Evolutionary conservation across 2,329 filamentous ascomycete species (phyloP).

Genomic region (Cercospora janseana): DNA sequence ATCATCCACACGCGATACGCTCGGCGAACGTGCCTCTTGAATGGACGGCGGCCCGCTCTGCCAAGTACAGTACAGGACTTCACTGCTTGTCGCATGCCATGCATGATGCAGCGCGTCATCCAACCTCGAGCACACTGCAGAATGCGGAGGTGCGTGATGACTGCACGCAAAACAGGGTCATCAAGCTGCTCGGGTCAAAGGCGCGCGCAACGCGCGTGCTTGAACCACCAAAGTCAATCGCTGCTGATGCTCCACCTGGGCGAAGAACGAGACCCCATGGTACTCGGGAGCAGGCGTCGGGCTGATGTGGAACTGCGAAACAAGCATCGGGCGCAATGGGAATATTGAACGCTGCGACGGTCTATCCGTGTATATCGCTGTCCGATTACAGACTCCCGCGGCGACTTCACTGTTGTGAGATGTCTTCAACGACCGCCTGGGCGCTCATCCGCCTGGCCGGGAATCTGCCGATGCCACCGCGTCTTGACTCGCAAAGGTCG

Average conservation of each 20-base stretch:
- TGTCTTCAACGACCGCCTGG: constrained; percentile 1
- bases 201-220: constrained; percentile 4
- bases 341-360: no score
- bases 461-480: constrained; percentile 6
- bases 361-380: no score
- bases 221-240: constrained; percentile 16
- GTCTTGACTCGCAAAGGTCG: constrained; percentile 14
- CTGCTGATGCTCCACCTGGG: neutral
- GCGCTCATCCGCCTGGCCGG: constrained; percentile 3
- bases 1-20: neutral
- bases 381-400: no score
- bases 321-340: no score
- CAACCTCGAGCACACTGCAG: neutral
- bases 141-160: constrained; percentile 2
- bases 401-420: no score
- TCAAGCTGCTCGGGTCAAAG: constrained; percentile 9
- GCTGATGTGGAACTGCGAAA: no score
- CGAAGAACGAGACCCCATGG: neutral
- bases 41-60: neutral
- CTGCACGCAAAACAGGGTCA: neutral
- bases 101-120: constrained; percentile 5
- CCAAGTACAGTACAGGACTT: no score
- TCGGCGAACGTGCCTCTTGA: neutral
- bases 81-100: neutral
- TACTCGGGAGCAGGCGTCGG: no score